These are phyloP conservation scores for Candida anglica DNA, from an alignment of 805 yeast genomes.

Conservation along the genomic window DNA sequence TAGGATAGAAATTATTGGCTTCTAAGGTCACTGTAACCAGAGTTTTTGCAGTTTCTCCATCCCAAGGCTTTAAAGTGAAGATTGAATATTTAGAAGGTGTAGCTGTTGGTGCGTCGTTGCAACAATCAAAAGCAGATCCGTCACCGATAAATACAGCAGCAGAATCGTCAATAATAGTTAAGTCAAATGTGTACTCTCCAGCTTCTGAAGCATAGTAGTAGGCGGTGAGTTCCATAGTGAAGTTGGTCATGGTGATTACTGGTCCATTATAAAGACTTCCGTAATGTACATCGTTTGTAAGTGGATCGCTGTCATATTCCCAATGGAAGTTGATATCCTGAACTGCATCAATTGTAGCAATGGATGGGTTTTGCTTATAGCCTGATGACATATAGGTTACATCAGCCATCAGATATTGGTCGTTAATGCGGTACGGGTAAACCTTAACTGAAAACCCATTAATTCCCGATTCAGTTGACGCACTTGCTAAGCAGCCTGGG, in stretches of 20 bases:
- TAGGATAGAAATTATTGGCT: constrained; percentile 12
- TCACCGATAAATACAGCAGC: too few relatives aligned
- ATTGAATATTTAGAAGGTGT: too few relatives aligned
- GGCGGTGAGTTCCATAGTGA: too few relatives aligned
- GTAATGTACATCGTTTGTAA: too few relatives aligned
- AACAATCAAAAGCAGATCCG: too few relatives aligned
- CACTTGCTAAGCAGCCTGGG: constrained; percentile 3
- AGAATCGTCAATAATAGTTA: too few relatives aligned
- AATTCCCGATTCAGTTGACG: neutral
- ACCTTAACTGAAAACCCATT: constrained; percentile 1
- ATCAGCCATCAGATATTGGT: neutral
- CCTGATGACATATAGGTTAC: neutral
- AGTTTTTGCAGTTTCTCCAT: too few relatives aligned
- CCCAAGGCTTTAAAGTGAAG: too few relatives aligned
- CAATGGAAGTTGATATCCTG: neutral
- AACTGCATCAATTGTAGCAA: neutral
- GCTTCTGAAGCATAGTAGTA: constrained; percentile 15
- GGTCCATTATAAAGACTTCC: constrained; percentile 14
- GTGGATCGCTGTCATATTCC: neutral
- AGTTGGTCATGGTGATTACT: too few relatives aligned
- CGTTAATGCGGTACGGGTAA: constrained; percentile 1
- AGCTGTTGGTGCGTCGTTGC: too few relatives aligned
- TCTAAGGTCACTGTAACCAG: constrained; percentile 1
- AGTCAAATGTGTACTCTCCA: constrained; percentile 20
- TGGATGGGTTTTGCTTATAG: neutral